phyloP scores from a whole-genome alignment of 805 yeast genomes.

The Yamadazyma phyllophila region DNA sequence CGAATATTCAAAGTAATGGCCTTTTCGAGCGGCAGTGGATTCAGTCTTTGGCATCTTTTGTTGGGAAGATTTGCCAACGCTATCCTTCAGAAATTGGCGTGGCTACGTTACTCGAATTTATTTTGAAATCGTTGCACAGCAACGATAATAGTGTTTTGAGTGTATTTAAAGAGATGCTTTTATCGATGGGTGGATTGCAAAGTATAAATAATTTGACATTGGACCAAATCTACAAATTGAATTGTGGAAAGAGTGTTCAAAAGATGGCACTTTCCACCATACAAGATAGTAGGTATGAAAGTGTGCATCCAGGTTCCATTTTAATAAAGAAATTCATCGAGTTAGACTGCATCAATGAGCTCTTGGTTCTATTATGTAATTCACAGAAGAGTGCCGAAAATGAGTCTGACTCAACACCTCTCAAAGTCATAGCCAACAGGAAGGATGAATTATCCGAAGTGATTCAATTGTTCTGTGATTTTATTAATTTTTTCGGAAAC shows the following conservation, averaged over 20 bases:
- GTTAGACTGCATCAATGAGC: conserved; percentile 52
- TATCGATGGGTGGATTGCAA: conserved; percentile 77
- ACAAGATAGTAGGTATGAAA: conserved; percentile 53
- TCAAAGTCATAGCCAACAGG: conserved; percentile 68
- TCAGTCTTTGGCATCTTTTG: conserved; percentile 74
- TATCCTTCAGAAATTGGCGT: conserved; percentile 56
- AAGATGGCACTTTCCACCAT: conserved; percentile 56
- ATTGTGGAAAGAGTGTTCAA: conserved; percentile 60
- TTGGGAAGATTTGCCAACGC: conserved; percentile 65
- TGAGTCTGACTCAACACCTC: conserved; percentile 40
- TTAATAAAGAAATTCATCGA: conserved; percentile 47
- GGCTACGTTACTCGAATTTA: conserved; percentile 56
- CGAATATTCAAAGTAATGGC: conserved; percentile 72
- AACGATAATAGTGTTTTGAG: conserved; percentile 60
- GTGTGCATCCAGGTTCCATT: conserved; percentile 46
- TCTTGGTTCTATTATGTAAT: conserved; percentile 62
- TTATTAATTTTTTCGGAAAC: conserved; percentile 52
- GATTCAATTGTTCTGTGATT: conserved; percentile 59
- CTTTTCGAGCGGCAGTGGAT: conserved; percentile 81
- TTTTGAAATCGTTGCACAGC: conserved; percentile 60
- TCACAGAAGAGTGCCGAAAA: conserved; percentile 40
- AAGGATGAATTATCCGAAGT: conserved; percentile 71
- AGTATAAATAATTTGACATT: conserved; percentile 64
- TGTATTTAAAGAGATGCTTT: conserved; percentile 63
- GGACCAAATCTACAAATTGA: conserved; percentile 62